These are phyloP conservation scores for Aspergillus biplanus DNA, from an alignment of 495 filamentous ascomycete species.

Conservation along the genomic window DNA sequence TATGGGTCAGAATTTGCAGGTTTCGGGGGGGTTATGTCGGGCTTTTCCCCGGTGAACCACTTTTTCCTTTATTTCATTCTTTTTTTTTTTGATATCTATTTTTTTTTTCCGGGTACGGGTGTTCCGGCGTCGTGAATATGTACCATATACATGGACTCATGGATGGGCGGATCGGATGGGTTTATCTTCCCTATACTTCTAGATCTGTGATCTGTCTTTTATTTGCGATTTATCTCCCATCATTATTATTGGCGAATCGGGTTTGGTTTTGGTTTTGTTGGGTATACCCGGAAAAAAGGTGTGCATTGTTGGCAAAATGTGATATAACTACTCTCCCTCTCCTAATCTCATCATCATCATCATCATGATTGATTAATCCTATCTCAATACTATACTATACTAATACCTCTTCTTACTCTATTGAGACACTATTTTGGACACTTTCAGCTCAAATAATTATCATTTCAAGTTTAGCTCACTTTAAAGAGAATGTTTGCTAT, in stretches of 20 bases:
- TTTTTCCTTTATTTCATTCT: neutral
- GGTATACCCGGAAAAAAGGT: neutral
- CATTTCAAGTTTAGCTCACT: too few relatives aligned
- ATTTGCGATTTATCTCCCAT: neutral
- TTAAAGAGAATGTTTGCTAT: too few relatives aligned
- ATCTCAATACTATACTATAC: too few relatives aligned
- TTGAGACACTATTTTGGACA: too few relatives aligned
- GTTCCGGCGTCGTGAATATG: too few relatives aligned
- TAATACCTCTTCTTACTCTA: too few relatives aligned
- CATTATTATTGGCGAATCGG: neutral
- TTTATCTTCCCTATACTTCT: too few relatives aligned
- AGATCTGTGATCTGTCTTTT: neutral
- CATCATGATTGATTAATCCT: neutral
- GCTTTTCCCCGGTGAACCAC: neutral
- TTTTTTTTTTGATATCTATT: neutral
- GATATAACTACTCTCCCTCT: neutral
- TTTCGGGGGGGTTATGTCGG: neutral
- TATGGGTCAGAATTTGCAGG: slow-evolving; percentile 31
- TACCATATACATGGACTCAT: too few relatives aligned
- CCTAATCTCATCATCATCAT: neutral
- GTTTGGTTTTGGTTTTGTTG: neutral
- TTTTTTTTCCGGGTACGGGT: neutral
- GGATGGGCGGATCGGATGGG: too few relatives aligned
- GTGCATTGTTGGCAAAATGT: neutral
- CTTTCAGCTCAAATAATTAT: too few relatives aligned